Base-by-base conservation (phyloP, 352 stramenopile genomes). In the Phytophthora citrophthora region DNA sequence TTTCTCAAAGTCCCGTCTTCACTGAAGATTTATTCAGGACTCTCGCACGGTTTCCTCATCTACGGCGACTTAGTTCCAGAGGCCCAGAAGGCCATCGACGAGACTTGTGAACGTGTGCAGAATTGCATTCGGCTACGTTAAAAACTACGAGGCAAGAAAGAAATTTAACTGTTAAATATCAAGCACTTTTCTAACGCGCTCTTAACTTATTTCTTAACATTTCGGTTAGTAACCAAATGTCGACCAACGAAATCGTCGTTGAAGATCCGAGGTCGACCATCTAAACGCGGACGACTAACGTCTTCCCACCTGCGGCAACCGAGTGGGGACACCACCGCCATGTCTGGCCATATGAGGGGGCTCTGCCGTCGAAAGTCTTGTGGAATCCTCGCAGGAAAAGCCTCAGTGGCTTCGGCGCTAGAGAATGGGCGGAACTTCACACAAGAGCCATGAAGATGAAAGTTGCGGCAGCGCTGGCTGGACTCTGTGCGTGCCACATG, bases 31-130 rank as follows among this genome's bases (percentile, higher is more conserved):
- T 94, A 91, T 60, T 74, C 81, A 5, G 85, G 83, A 1, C 77
- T 96, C 16, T 93, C 88, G 24, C 89, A 96, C 44, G 89, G 89
- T 44, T 96, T 96, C 54, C 68, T 96, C 20, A 94, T 93, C 57
- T 96, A 95, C 57, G 86, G 86, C 1, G 84, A 94, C 38, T 57
- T 96, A 39, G 86, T 96, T 34, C 79, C 80, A 4, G 84, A 93
- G 50, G 88, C 88, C 0, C 86, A 96, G 53, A 76, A 57, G 16
- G 88, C 88, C 10, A 93, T 95, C 45, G 83, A 96, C 44, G 88
- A 94, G 56, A 88, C 87, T 4, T 92, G 86, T 48, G 78, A 91
- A 34, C 81, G 86, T 26, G 81, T 94, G 23, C 86, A 91, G 63
- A 82, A 79, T 34, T 93, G 68, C 51, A 76, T 91, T 10, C 64